Evolutionary conservation across 768 basidiomycete species (phyloP).

Genomic region (Xerocomellus dryophilus): DNA sequence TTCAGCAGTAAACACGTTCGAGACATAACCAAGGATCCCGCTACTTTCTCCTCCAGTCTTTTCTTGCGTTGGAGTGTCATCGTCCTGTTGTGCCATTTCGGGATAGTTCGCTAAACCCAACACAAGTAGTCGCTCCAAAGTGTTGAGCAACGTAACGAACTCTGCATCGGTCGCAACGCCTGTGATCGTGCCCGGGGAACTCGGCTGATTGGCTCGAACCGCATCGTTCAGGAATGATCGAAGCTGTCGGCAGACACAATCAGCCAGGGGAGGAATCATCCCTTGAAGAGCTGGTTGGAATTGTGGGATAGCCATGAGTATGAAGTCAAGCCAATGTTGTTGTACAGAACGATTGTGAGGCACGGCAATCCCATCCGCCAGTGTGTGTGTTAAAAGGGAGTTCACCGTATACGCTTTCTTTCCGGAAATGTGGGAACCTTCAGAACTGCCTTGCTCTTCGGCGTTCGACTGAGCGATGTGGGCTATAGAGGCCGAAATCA

Average conservation of each 20-base stretch:
- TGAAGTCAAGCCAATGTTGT: conserved; percentile 96
- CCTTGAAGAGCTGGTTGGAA: conserved; percentile 70
- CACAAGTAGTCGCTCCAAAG: conserved; percentile 76
- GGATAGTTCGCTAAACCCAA: conserved; percentile 62
- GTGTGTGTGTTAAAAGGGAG: conserved; percentile 69
- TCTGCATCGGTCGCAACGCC: conserved; percentile 73
- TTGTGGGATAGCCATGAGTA: conserved; percentile 86
- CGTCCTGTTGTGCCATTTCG: conserved; percentile 50
- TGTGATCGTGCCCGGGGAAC: conserved; percentile 40
- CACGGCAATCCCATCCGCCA: conserved; percentile 75
- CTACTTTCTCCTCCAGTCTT: conserved; percentile 50
- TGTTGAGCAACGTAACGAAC: conserved; percentile 78
- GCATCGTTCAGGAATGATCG: conserved; percentile 54
- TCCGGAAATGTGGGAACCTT: conserved; percentile 33
- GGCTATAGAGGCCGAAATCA: conserved; percentile 64
- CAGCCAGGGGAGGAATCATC: conserved; percentile 70
- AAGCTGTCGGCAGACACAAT: conserved; percentile 75
- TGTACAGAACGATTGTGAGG: conserved; percentile 72
- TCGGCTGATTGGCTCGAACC: conserved; percentile 39
- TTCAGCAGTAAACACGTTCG: conserved; percentile 87
- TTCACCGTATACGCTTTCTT: conserved; percentile 51
- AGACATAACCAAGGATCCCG: conserved; percentile 85
- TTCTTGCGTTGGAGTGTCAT: conserved; percentile 52
- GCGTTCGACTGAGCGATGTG: conserved; percentile 28
- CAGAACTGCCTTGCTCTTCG: conserved; percentile 34